phyloP scores from a whole-genome alignment of 1,139 yeast species.

The Candida dubliniensis region DNA sequence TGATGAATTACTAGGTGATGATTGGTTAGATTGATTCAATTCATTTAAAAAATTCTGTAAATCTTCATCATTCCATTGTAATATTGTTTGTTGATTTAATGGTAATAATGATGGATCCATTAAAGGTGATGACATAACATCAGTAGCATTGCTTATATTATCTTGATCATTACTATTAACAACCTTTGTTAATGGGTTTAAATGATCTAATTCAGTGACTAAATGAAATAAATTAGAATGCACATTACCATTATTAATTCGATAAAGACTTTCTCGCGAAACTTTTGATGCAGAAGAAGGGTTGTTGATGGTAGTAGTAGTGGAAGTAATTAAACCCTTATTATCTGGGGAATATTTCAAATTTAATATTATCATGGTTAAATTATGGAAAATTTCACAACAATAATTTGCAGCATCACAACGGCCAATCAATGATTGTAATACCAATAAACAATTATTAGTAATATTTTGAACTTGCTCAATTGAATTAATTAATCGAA shows the following conservation, averaged over 20 bases:
- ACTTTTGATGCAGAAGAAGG: conserved; percentile 12
- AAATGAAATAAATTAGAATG: conserved; percentile 41
- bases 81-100: not conserved
- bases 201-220: conserved; percentile 12
- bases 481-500: conserved; percentile 46
- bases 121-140: conserved; percentile 1
- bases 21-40: conserved; percentile 20
- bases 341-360: conserved; percentile 46
- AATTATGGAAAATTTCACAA: conserved; percentile 66
- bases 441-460: conserved; percentile 57
- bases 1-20: conserved; percentile 9
- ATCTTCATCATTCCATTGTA: conserved; percentile 22
- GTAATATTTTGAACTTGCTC: conserved; percentile 57
- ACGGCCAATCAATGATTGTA: conserved; percentile 60
- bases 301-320: conserved; percentile 2
- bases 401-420: conserved; percentile 82
- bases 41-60: conserved; percentile 47
- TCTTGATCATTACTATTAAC: not conserved
- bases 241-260: conserved; percentile 27
- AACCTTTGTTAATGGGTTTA: conserved; percentile 9
- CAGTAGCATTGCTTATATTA: not conserved
- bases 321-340: conserved; percentile 18
- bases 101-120: not conserved
- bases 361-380: conserved; percentile 70
- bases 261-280: conserved; percentile 17